A percentile compares a stretch with the other conserved stretches of the same genome.
These are phyloP conservation scores for Croton laevigatus DNA, from an alignment of 441 rosid species.

Conservation along the genomic window DNA sequence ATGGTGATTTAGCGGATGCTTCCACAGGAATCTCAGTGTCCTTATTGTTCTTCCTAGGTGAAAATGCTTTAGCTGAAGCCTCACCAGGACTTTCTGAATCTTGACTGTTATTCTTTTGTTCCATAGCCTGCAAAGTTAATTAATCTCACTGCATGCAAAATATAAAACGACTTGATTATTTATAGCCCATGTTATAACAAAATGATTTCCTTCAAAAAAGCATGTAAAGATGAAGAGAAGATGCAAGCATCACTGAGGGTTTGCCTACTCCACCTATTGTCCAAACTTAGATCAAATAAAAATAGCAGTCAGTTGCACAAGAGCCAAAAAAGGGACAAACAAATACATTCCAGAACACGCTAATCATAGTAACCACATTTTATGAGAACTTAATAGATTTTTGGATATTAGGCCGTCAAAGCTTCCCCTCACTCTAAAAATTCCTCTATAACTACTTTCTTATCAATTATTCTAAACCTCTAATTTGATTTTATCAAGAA, in stretches of 20 bases:
- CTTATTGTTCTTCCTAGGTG: not conserved
- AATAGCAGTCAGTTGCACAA: not conserved
- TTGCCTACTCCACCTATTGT: not conserved
- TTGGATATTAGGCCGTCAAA: no score
- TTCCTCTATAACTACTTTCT: no score
- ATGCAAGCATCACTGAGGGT: not conserved
- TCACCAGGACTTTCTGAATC: slow-evolving; percentile 18
- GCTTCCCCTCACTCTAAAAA: no score
- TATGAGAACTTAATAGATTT: no score
- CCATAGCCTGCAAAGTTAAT: slow-evolving; percentile 28
- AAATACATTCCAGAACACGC: not conserved
- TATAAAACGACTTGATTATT: not conserved
- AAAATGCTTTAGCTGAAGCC: not conserved
- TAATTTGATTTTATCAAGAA: no score
- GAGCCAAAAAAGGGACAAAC: not conserved
- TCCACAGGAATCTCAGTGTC: slow-evolving; percentile 9
- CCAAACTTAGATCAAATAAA: not conserved
- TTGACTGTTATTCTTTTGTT: slow-evolving; percentile 27
- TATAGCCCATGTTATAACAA: not conserved
- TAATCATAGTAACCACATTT: no score
- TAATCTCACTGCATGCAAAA: slow-evolving; percentile 1
- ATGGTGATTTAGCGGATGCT: slow-evolving; percentile 5
- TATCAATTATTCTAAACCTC: no score
- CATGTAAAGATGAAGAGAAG: not conserved
- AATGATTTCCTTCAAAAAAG: not conserved